Evolutionary conservation across 139 green algal genomes (phyloP).

Genomic region (Closterium sp.): DNA sequence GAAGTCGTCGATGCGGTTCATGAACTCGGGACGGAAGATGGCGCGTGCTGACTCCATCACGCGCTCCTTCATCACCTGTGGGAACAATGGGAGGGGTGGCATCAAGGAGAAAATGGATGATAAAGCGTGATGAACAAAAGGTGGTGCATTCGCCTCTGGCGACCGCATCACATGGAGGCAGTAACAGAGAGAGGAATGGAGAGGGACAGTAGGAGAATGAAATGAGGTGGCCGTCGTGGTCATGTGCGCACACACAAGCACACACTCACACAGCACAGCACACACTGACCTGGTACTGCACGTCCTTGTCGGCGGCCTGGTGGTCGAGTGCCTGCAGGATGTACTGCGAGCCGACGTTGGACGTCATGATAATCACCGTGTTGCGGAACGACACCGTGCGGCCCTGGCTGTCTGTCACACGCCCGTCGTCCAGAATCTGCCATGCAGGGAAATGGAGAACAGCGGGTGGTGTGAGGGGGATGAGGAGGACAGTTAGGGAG

Average conservation of each 20-base stretch:
- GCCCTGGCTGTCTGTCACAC: conserved; percentile 83
- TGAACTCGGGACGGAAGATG: conserved; percentile 94
- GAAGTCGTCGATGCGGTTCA: conserved; percentile 97
- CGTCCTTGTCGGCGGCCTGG: conserved; percentile 7
- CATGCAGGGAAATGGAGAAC: conserved; percentile 11
- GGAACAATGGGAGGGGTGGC: too few relatives aligned
- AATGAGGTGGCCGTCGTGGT: too few relatives aligned
- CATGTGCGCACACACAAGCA: too few relatives aligned
- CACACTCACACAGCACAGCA: background rate
- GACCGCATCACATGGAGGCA: too few relatives aligned
- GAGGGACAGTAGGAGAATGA: too few relatives aligned
- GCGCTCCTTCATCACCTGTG: conserved; percentile 29
- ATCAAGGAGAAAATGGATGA: too few relatives aligned
- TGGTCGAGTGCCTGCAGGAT: conserved; percentile 65
- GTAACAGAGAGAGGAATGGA: too few relatives aligned
- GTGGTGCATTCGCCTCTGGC: too few relatives aligned
- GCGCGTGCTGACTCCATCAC: conserved; percentile 70
- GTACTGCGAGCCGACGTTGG: conserved; percentile 83
- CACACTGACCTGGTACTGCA: conserved; percentile 12
- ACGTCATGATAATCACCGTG: conserved; percentile 92
- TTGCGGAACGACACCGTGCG: conserved; percentile 94
- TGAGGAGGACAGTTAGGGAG: too few relatives aligned
- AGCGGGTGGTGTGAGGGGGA: too few relatives aligned
- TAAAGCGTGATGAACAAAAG: too few relatives aligned
- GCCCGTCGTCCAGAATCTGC: conserved; percentile 73